Conservation (phyloP, 306 rosid genomes). For the Carpinus fangiana region DNA sequence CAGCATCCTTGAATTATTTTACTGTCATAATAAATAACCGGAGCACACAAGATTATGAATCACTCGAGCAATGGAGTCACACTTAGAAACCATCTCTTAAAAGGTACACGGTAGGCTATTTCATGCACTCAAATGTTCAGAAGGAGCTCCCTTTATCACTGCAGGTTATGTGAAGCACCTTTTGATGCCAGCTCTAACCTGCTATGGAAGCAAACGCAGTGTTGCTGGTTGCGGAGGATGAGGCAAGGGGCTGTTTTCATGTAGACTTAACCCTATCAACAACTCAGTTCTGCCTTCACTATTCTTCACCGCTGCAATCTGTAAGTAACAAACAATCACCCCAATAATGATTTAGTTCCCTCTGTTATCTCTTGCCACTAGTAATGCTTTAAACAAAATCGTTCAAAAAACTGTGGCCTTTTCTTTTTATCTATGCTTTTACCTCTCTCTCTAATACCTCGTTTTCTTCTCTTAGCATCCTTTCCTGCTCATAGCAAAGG, state of each 20-base stretch:
- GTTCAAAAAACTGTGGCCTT: neutral
- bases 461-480: constrained; percentile 15
- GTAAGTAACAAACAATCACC: constrained; percentile 13
- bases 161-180: constrained; percentile 2
- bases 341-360: neutral
- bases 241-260: too few species aligned
- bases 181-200: neutral
- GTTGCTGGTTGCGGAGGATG: neutral
- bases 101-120: neutral
- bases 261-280: neutral
- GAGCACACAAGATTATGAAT: neutral
- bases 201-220: constrained; percentile 6
- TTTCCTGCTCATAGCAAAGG: constrained; percentile 7
- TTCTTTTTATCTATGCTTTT: neutral
- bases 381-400: neutral
- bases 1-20: too few species aligned
- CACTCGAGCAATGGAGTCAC: neutral
- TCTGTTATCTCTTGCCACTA: neutral
- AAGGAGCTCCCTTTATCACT: neutral
- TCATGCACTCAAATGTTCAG: neutral
- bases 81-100: neutral
- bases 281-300: neutral
- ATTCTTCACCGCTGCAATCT: constrained; percentile 23
- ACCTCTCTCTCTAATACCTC: constrained; percentile 23
- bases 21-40: too few species aligned